Conservation (phyloP, 345 rosid species). For the Turritis glabra region DNA sequence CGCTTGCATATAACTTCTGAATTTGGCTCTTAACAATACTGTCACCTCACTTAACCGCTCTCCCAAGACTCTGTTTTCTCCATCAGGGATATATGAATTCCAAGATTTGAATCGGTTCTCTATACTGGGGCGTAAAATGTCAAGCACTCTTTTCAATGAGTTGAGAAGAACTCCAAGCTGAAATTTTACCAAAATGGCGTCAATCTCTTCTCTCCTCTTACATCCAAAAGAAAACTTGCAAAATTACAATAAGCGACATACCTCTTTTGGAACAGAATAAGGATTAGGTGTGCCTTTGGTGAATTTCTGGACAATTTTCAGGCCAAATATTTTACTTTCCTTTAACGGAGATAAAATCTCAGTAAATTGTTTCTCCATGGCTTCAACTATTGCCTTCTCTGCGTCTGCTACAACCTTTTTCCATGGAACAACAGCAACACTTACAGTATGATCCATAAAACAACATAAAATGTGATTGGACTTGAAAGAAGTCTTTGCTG, state of each 20-base stretch:
- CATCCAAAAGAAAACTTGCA: conserved; percentile 2
- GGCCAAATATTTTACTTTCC: conserved; percentile 81
- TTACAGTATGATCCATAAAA: not conserved
- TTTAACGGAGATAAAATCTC: conserved; percentile 81
- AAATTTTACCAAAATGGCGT: not conserved
- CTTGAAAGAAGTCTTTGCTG: not conserved
- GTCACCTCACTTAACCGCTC: conserved; percentile 89
- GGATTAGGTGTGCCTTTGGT: conserved; percentile 69
- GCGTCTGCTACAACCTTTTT: conserved; percentile 84
- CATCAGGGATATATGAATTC: conserved; percentile 69
- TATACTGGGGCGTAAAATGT: conserved; percentile 63
- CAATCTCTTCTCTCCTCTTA: not conserved
- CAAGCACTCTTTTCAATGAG: conserved; percentile 92
- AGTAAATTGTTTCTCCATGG: conserved; percentile 83
- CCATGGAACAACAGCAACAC: conserved; percentile 13
- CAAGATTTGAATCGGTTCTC: conserved; percentile 76
- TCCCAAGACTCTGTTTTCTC: conserved; percentile 64
- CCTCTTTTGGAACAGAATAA: conserved; percentile 84
- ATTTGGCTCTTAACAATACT: conserved; percentile 82
- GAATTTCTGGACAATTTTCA: conserved; percentile 82
- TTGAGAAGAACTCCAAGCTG: conserved; percentile 90
- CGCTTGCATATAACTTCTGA: conserved; percentile 80
- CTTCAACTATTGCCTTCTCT: conserved; percentile 78
- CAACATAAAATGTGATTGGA: not conserved
- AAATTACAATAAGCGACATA: conserved; percentile 20